Base-by-base conservation (phyloP, 345 rosid species). In the Schrenkiella parvula region DNA sequence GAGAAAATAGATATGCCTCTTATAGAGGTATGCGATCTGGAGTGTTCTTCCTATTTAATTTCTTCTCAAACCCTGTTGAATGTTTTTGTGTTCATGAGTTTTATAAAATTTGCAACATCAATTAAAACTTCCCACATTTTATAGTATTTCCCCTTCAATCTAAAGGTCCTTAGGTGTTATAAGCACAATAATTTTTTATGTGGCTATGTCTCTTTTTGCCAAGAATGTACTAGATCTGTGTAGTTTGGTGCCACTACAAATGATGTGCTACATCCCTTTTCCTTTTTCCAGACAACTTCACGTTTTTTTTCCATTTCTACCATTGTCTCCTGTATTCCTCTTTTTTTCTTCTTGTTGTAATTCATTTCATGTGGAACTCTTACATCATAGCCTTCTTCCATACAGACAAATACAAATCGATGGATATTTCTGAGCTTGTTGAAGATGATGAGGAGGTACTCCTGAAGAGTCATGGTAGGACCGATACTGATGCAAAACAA, bases 401-500 rank as follows among this genome's bases (percentile, higher is more conserved):
- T 78, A 64, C 84, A 95, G 99, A 88, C 34, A 91, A 73, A 68
- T 82, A 84, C 75, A 85, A 72, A 59, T 74, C 77, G 61, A 58
- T 82, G 82, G 86, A 87, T 77, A 71, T 80, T 37, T 87, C 89
- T 73, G 82, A 83, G 82, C 71, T 85, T 53, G 85, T 89, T 41
- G 99, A 95, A 85, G 98, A 89, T 17, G 97, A 91, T 79, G 98
- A 95, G 76, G 98, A 87, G 83, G 80, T 73, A 38, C 86, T 86
- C 76, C 72, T 95, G 66, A 91, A 79, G 79, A 84, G 83, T 68
- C 75, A 72, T 58, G 76, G 80, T 79, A 83, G 78, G 66, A 80
- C 77, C 17, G 72, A 82, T 70, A 65, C 77, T 22, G 74, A 79
- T 61, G 56, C 54, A 47, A 70, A 79, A 74, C 71, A 74, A 64